Evolutionary conservation across 2,329 filamentous ascomycete genomes (phyloP).

Genomic region (Tetracladium maxilliforme): DNA sequence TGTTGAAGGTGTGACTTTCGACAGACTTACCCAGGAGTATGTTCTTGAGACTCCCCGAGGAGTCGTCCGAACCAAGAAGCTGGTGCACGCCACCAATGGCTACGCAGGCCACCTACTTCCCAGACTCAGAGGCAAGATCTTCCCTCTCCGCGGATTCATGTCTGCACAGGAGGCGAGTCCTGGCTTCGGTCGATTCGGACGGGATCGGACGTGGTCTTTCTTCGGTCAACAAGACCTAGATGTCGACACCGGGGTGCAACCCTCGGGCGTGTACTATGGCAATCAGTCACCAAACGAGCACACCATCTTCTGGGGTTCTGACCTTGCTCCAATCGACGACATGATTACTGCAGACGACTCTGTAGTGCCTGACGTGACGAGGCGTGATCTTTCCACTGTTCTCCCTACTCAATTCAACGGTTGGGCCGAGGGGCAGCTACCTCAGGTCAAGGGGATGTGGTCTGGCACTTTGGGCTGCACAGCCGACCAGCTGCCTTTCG

Average conservation of each 20-base stretch:
- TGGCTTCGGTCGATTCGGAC: constrained; percentile 3
- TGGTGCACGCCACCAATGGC: constrained; percentile 44
- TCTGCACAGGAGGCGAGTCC: constrained; percentile 29
- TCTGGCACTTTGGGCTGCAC: constrained; percentile 31
- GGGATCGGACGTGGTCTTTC: constrained; percentile 2
- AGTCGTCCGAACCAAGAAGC: constrained; percentile 25
- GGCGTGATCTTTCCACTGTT: too few relatives aligned
- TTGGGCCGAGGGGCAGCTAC: constrained; percentile 1
- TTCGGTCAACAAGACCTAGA: too few relatives aligned
- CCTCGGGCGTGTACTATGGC: too few relatives aligned
- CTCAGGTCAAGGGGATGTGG: constrained; percentile 25
- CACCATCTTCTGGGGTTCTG: too few relatives aligned
- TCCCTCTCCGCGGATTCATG: constrained; percentile 31
- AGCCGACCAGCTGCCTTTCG: constrained; percentile 32
- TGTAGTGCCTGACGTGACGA: too few relatives aligned
- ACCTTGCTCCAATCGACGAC: too few relatives aligned
- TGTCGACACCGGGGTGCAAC: too few relatives aligned
- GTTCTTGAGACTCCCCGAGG: constrained; percentile 28
- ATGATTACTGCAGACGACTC: too few relatives aligned
- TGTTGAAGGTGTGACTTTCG: constrained; percentile 13
- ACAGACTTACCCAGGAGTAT: constrained; percentile 15
- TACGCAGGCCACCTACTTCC: constrained; percentile 35
- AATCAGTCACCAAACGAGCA: too few relatives aligned
- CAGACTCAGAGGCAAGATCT: constrained; percentile 26
- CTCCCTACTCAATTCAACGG: constrained; percentile 5